Evolutionary conservation across 768 basidiomycete species (phyloP), one percentile per base, ranked within the genome.

Genomic region (Pleurotus cornucopiae): DNA sequence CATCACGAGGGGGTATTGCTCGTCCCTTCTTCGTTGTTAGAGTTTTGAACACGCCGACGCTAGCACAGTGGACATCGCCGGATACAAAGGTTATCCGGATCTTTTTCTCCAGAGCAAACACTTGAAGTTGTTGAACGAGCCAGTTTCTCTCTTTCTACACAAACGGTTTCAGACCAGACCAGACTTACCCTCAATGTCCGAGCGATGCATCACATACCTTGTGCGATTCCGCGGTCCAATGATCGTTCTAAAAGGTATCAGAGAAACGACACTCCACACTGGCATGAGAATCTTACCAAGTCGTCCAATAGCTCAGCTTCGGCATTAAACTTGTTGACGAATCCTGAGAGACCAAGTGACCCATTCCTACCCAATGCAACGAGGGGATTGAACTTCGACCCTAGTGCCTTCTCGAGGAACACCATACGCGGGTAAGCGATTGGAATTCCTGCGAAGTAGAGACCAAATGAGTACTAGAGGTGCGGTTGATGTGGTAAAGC

Each of bases 251-350:
- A 12, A 20, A 21, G 12, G 39, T 13, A 16, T 56, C 26, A 23
- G 34, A 2, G 14, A 23, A 6, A 43, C 11, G 46, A 3, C 6
- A 18, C 6, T 38, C 5, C 5, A 14, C 1, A 12, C 23, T 6
- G 20, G 12, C 16, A 21, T 38, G 49, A 54, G 6, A 51, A 6
- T 64, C 78, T 34, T 59, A 88, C 89, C 70, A 95, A 74, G 72
- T 99, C 96, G 70, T 98, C 96, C 55, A 98, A 78, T 25, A 99
- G 72, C 70, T 98, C 97, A 0, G 94, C 90, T 44, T 91, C 90
- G n/a, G 82, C 82, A 68, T 94, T 94, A 70, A 94, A 94, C 66
- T 91, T 89, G 66, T 95, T 93, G 30, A 91, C 85, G 62, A 95
- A 89, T 11, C 91, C 88, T 26, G 81, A 80, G 43, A 93, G 67